phyloP scores from a whole-genome alignment of 306 rosid species.

The Neltuma alba region DNA sequence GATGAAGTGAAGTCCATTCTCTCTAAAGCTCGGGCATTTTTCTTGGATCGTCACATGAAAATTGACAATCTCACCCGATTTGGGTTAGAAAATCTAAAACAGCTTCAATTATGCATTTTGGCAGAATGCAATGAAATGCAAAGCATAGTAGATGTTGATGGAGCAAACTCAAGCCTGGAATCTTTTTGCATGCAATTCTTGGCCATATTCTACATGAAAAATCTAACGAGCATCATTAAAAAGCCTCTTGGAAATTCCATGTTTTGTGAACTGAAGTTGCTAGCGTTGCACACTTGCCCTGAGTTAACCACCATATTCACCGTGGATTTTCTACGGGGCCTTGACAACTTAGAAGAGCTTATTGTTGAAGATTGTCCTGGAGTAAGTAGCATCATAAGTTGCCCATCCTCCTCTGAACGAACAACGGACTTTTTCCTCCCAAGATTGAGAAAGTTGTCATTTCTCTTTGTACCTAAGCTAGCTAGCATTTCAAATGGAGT shows the following conservation, averaged over 20 bases:
- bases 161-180: background rate
- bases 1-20: background rate
- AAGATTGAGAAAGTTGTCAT: background rate
- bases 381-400: background rate
- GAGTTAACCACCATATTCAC: too few relatives aligned
- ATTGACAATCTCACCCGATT: background rate
- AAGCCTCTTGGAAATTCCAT: background rate
- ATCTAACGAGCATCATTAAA: background rate
- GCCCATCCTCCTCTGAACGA: background rate
- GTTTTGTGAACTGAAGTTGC: background rate
- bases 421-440: background rate
- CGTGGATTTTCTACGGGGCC: too few relatives aligned
- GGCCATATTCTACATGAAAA: background rate
- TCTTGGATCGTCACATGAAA: slow-evolving; percentile 9
- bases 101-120: background rate
- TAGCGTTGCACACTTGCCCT: slow-evolving; percentile 3
- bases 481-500: slow-evolving; percentile 6
- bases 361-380: slow-evolving; percentile 18
- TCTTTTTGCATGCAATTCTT: background rate
- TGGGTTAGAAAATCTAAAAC: background rate
- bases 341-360: too few relatives aligned
- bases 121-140: slow-evolving; percentile 7
- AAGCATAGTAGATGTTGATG: background rate
- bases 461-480: background rate
- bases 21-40: background rate